These are phyloP conservation scores for Suillus fuscotomentosus DNA, from an alignment of 768 basidiomycete genomes.

Conservation along the genomic window DNA sequence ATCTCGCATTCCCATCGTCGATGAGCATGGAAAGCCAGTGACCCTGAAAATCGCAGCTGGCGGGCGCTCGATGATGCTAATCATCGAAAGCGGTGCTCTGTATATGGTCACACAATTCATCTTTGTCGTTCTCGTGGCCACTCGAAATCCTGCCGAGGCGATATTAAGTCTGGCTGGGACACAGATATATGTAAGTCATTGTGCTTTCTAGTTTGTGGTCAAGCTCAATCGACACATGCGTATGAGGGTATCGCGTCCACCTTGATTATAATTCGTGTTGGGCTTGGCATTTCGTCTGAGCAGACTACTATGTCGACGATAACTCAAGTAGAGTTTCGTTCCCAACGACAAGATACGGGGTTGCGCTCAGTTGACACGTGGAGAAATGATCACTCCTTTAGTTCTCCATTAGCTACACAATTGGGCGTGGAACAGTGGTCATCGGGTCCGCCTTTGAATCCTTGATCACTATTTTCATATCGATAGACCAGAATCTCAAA, in stretches of 20 bases:
- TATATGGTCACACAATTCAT: constrained; percentile 30
- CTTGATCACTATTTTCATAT: neutral
- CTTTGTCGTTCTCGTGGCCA: constrained; percentile 30
- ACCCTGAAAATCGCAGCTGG: constrained; percentile 5
- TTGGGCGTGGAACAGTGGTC: neutral
- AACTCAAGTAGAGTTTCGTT: neutral
- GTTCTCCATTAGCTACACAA: neutral
- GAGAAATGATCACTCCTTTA: neutral
- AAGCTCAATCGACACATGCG: neutral
- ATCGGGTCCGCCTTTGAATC: neutral
- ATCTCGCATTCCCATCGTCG: constrained; percentile 7
- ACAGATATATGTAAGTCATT: constrained; percentile 29
- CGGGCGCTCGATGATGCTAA: constrained; percentile 20
- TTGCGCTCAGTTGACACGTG: neutral
- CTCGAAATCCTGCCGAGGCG: constrained; percentile 26
- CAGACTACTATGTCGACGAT: neutral
- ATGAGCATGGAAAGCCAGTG: neutral
- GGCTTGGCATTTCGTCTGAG: constrained; percentile 12
- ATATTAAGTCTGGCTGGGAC: constrained; percentile 23
- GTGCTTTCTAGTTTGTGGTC: neutral
- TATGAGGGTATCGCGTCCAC: constrained; percentile 16
- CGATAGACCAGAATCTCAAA: too few relatives aligned
- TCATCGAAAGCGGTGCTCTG: constrained; percentile 31
- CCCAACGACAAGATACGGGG: neutral
- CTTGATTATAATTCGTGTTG: constrained; percentile 20